Evolutionary conservation across 2,329 filamentous ascomycete species (phyloP), one percentile per base, ranked within the genome.

Genomic region (Ascochyta fabae): DNA sequence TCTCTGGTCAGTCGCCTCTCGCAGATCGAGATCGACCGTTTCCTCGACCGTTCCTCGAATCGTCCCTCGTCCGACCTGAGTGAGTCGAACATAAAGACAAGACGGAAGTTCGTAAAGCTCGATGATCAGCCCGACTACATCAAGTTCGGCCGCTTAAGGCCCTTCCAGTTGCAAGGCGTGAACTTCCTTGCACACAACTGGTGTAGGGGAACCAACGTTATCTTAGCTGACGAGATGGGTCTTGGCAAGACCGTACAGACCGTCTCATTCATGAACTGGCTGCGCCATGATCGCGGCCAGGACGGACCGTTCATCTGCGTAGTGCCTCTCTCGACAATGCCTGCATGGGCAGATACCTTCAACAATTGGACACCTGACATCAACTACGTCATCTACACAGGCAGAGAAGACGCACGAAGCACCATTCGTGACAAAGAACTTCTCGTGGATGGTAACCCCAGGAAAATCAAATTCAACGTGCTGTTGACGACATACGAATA

Each of bases 171-270:
- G 67, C 91, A 89, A 62, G 95, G 96, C 27, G 81, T 99, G 58
- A 98, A 98, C 79, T 99, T 97, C 76, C 81, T 99, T 60, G 91
- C 91, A 41, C 92, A 96, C 77, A 96, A 98, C 77, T 99, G 96
- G 96, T 91, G 90, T 48, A 88, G 90, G 69, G 88, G 87, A 51
- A 95, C 95, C 75, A 99, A 98, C 67, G 95, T 98, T 70, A 97
- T 99, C 67, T 84, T 99, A 48, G 95, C 95, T 44, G 95, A 99
- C 73, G 95, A 99, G 78, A 99, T 99, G 95, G 95, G 95, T 67
- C 83, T 99, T 13, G 95, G 95, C 26, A 99, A 99, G 79, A 99
- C 95, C 0, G 95, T 99, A 0, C 95, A 99, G 78, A 97, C 94
- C 0, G 93, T 99, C 26, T 88, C 94, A 0, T 98, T 98, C 75